Percentiles rank a stretch among this genome's conserved stretches.
Evolutionary conservation across 495 filamentous ascomycete species (phyloP).

Genomic region (Hypoxylon subgilvum): DNA sequence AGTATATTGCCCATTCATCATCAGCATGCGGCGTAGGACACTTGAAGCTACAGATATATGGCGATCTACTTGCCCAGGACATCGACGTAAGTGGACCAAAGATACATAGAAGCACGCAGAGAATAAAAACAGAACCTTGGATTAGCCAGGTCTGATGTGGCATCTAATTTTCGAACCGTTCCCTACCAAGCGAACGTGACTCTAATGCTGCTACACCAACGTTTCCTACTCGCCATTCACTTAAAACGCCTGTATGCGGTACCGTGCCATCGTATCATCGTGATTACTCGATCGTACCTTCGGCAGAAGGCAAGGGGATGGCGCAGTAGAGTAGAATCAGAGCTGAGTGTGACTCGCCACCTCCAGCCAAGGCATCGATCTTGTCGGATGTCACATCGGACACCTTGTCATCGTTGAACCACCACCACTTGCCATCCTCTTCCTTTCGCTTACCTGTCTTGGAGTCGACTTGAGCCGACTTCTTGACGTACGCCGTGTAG

Average conservation of each 20-base stretch:
- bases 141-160: conserved; percentile 4
- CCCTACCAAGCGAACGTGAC: conserved; percentile 28
- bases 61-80: not conserved
- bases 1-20: too few species aligned
- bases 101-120: not conserved
- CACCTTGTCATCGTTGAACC: conserved; percentile 99
- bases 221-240: conserved; percentile 29
- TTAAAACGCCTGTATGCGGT: conserved; percentile 25
- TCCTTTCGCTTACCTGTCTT: conserved; percentile 72
- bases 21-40: too few species aligned
- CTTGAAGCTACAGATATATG: too few species aligned
- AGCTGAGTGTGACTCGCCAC: conserved; percentile 95
- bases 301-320: conserved; percentile 64
- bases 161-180: conserved; percentile 28
- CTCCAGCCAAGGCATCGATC: conserved; percentile 87
- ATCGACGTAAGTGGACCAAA: not conserved
- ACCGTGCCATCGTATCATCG: conserved; percentile 8
- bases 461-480: conserved; percentile 70
- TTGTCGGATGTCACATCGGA: conserved; percentile 89
- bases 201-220: conserved; percentile 32
- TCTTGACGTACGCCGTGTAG: conserved; percentile 97
- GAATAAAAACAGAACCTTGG: not conserved
- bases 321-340: conserved; percentile 92
- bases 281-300: conserved; percentile 46
- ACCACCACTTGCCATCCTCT: conserved; percentile 97